Evolutionary conservation across 306 rosid genomes (phyloP).

Genomic region (Sophora flavescens): DNA sequence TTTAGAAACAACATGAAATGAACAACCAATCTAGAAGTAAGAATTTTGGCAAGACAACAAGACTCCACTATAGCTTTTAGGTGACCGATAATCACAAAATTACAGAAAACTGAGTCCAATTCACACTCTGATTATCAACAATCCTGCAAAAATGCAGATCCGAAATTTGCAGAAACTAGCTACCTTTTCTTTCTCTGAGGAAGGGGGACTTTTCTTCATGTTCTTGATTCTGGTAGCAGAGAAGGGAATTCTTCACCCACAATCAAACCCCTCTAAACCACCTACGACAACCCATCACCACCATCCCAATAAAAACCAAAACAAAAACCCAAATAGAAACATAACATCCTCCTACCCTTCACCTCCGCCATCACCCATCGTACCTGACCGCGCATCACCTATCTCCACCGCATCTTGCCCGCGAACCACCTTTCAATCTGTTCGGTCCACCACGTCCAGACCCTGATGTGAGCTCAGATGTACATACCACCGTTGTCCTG

Average conservation of each 20-base stretch:
- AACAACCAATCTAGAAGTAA: background rate
- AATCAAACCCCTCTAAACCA: too few relatives aligned
- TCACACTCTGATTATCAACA: background rate
- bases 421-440: too few relatives aligned
- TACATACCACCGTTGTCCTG: too few relatives aligned
- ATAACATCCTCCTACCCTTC: too few relatives aligned
- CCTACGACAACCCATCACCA: too few relatives aligned
- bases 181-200: slow-evolving; percentile 72
- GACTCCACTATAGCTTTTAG: background rate
- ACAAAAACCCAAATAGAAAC: too few relatives aligned
- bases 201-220: slow-evolving; percentile 49
- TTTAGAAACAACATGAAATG: slow-evolving; percentile 10
- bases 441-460: too few relatives aligned
- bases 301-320: too few relatives aligned
- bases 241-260: slow-evolving; percentile 57
- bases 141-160: background rate
- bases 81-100: background rate
- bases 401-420: too few relatives aligned
- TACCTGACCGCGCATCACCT: too few relatives aligned
- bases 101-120: background rate
- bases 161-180: background rate
- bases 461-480: too few relatives aligned
- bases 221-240: slow-evolving; percentile 58
- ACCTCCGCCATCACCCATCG: too few relatives aligned
- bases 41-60: background rate